Evolutionary conservation across 2,329 filamentous ascomycete genomes (phyloP).

Genomic region (Fusarium decemcellulare): DNA sequence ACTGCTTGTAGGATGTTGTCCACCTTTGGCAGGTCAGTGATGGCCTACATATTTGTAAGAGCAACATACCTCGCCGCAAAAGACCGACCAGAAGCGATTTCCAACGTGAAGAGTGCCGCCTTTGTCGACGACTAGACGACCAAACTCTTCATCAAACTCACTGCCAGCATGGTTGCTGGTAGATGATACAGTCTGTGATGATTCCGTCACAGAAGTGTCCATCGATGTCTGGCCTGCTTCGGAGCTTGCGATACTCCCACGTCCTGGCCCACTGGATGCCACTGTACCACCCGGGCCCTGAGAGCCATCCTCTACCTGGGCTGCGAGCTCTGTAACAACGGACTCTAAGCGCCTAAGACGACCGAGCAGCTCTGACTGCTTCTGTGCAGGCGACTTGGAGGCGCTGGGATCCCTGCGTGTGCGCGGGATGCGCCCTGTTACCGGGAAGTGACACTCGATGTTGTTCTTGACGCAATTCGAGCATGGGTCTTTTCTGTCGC

Average conservation of each 20-base stretch:
- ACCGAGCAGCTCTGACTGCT: conserved; percentile 48
- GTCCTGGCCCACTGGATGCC: background rate
- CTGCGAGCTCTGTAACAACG: conserved; percentile 50
- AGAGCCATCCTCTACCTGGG: conserved; percentile 47
- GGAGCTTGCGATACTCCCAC: background rate
- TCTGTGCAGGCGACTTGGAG: conserved; percentile 43
- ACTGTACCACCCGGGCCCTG: background rate
- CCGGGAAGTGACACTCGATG: conserved; percentile 51
- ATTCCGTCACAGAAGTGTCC: conserved; percentile 21
- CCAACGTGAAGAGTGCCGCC: conserved; percentile 46
- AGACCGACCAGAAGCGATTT: conserved; percentile 51
- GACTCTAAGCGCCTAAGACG: conserved; percentile 49
- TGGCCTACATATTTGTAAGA: fast-evolving
- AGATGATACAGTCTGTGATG: conserved; percentile 15
- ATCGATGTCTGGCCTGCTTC: conserved; percentile 14
- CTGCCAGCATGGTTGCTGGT: conserved; percentile 12
- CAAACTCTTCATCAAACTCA: conserved; percentile 50
- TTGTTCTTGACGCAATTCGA: conserved; percentile 43
- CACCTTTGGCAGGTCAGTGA: conserved; percentile 36
- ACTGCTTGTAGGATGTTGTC: conserved; percentile 50
- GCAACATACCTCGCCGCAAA: conserved; percentile 47
- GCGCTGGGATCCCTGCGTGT: conserved; percentile 37
- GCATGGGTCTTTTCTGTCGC: conserved; percentile 50
- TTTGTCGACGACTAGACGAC: conserved; percentile 45
- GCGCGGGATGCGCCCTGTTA: conserved; percentile 49